A percentile compares a stretch with the other conserved stretches of the same genome.
Evolutionary conservation across 441 rosid genomes (phyloP).

Genomic region (Rhodomyrtus psidioides): DNA sequence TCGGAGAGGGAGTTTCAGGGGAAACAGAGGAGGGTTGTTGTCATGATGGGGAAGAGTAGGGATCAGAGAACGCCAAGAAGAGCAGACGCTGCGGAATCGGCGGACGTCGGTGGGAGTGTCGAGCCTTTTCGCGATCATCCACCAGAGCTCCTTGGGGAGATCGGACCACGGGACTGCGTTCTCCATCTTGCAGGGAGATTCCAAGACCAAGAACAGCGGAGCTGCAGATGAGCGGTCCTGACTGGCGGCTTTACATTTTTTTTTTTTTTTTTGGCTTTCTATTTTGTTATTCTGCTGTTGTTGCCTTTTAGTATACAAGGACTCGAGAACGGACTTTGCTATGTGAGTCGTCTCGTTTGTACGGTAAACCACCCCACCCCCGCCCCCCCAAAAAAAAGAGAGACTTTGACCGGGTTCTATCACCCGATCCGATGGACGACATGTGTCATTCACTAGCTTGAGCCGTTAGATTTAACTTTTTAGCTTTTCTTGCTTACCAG

Average conservation of each 20-base stretch:
- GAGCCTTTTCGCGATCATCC: background rate
- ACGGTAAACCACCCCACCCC: too few species aligned
- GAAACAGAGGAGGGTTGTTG: background rate
- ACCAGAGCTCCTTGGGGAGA: constrained; percentile 1
- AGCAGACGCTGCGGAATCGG: constrained; percentile 12
- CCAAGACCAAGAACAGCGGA: background rate
- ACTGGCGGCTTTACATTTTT: background rate
- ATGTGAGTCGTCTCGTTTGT: background rate
- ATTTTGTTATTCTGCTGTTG: background rate
- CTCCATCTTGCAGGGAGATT: background rate
- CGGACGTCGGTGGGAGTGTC: constrained; percentile 6
- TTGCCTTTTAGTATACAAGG: background rate
- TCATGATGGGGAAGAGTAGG: background rate
- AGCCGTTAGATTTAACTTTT: too few species aligned
- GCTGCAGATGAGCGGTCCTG: background rate
- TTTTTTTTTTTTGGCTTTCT: background rate
- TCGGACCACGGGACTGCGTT: background rate
- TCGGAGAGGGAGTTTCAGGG: background rate
- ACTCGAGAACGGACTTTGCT: too few species aligned
- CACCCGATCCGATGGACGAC: background rate
- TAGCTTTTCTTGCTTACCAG: too few species aligned
- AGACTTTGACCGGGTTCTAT: background rate
- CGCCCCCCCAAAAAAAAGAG: background rate
- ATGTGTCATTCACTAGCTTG: background rate
- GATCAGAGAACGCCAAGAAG: constrained; percentile 6